Conservation (phyloP, 345 rosid species). For the Hibiscus syriacus region DNA sequence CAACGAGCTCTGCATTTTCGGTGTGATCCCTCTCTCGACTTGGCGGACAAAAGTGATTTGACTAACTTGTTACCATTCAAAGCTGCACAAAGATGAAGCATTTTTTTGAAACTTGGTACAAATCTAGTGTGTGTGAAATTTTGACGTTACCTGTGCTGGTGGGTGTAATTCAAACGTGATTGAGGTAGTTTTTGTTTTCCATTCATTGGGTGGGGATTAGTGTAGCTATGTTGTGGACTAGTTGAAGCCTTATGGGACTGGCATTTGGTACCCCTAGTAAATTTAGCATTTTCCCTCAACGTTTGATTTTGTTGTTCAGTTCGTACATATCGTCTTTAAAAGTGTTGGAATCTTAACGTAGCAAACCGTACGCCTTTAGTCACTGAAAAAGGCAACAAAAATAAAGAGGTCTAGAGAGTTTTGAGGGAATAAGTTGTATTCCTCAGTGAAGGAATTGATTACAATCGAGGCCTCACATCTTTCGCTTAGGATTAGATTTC, state of each 20-base stretch:
- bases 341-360: too few species aligned
- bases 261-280: background rate
- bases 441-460: too few species aligned
- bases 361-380: too few species aligned
- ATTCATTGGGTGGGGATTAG: background rate
- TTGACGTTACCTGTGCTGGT: background rate
- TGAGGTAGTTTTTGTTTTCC: background rate
- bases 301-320: too few species aligned
- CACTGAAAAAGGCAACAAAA: too few species aligned
- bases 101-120: background rate
- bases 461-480: too few species aligned
- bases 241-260: background rate
- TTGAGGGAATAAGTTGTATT: too few species aligned
- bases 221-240: background rate
- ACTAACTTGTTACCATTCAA: background rate
- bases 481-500: too few species aligned
- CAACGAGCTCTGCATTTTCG: background rate
- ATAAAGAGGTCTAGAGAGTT: too few species aligned
- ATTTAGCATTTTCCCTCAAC: background rate
- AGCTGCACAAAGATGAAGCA: constrained; percentile 3
- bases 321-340: too few species aligned
- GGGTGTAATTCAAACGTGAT: background rate
- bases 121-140: background rate
- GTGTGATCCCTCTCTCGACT: too few species aligned
- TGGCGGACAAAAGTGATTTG: background rate